Base-by-base conservation (phyloP, 2,329 filamentous ascomycete species). In the Trichoderma oligosporum region DNA sequence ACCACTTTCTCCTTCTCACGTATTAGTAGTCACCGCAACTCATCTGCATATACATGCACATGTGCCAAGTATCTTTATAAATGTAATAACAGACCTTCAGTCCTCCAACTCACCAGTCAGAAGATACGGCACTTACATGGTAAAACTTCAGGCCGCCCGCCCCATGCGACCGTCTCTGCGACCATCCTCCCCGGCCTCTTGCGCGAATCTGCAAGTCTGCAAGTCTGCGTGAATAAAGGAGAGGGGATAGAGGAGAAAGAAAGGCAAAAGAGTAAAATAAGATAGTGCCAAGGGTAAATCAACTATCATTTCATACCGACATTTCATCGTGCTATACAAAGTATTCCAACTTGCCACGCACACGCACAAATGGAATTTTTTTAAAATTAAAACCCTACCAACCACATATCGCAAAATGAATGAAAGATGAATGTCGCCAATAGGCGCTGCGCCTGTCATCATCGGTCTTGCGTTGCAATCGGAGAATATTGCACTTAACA, bases 81-180 rank as follows among this genome's bases (percentile, higher is more conserved):
- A 29, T 29, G 18, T 46, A 22, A 14, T 8, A 46, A 11, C 24
- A 22, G n/a, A 29, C 20, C 20, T 16, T 5, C 31, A 35, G 12
- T 25, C 46, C 33, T 25, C 7, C 22, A 3, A n/a, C 16, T 39
- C 47, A 27, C 46, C 22, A 52, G 24, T 41, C 25, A 42, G 45
- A 48, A 12, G 31, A 33, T 33, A 8, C 7, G 24, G 12, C 16
- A 36, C 36, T 4, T 22, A 33, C 44, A 54, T 22, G 31, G 38
- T 11, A 35, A n/a, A 16, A 44, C n/a, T 22, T 41, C 42, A 46
- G 31, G 52, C 52, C 39, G 39, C 39, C 39, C 36, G 39, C 22
- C 18, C 31, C 33, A 55, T 55, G 52, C 52, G 52, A 46, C 52
- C 52, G 52, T 24, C 41, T 45, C 41, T 46, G 52, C 52, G 52